phyloP scores from a whole-genome alignment of 192 early-diverging fungal genomes.

The Coemansia sp. region DNA sequence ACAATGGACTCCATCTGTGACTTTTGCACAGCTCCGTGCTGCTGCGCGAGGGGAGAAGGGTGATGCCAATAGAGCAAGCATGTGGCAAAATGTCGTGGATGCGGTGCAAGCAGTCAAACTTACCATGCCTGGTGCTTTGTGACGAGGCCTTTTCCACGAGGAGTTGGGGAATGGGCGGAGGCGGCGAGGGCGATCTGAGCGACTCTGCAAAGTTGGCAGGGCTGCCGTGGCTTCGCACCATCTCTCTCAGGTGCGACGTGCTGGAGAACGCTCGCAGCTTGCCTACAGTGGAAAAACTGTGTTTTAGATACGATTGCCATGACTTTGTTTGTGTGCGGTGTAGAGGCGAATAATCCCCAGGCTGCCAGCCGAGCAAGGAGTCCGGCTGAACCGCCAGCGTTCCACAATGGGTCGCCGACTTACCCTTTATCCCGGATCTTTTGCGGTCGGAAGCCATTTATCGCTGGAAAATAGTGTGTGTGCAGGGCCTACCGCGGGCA shows the following conservation, averaged over 20 bases:
- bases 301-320: background rate
- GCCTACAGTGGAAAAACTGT: constrained; percentile 24
- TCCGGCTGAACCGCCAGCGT: constrained; percentile 1
- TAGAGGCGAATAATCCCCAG: background rate
- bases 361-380: too few relatives aligned
- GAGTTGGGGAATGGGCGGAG: constrained; percentile 40
- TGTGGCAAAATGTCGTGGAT: background rate
- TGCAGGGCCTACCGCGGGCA: background rate
- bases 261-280: constrained; percentile 57
- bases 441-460: constrained; percentile 40
- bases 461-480: background rate
- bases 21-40: too few relatives aligned
- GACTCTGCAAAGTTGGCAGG: constrained; percentile 17
- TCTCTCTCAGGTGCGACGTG: constrained; percentile 50
- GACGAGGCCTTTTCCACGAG: constrained; percentile 25
- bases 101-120: too few relatives aligned
- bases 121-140: constrained; percentile 35
- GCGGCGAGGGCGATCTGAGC: constrained; percentile 27
- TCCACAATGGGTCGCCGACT: constrained; percentile 10
- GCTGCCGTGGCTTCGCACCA: constrained; percentile 35
- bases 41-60: background rate
- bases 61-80: background rate
- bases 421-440: constrained; percentile 42
- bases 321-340: background rate
- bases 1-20: background rate